Percentiles rank a stretch among this genome's conserved stretches.
phyloP scores from a whole-genome alignment of 306 rosid genomes.

The Malus sieversii region DNA sequence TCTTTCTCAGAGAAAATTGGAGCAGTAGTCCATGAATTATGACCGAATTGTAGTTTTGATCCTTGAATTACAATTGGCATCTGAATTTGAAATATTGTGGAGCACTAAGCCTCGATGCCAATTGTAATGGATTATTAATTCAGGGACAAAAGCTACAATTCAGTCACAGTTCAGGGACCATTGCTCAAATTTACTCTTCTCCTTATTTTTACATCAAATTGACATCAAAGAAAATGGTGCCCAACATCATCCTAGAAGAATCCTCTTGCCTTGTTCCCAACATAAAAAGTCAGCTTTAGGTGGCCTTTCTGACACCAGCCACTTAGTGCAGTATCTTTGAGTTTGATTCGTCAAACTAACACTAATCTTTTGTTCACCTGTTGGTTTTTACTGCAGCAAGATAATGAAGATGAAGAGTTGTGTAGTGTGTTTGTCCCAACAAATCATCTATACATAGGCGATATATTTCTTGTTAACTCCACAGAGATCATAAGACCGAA shows the following conservation, averaged over 20 bases:
- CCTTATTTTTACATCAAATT: not conserved
- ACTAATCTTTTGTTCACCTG: not conserved
- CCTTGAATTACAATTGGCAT: too few species aligned
- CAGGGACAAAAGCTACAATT: too few species aligned
- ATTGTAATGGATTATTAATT: too few species aligned
- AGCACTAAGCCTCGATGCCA: too few species aligned
- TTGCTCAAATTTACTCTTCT: too few species aligned
- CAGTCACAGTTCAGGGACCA: too few species aligned
- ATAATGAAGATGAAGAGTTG: constrained; percentile 75
- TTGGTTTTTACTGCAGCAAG: constrained; percentile 41
- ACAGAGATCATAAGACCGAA: constrained; percentile 80
- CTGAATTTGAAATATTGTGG: too few species aligned
- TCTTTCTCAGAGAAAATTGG: not conserved
- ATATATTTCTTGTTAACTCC: constrained; percentile 63
- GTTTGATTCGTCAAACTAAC: constrained; percentile 2
- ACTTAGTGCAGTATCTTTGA: not conserved
- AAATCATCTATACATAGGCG: constrained; percentile 85
- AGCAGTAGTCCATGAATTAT: too few species aligned
- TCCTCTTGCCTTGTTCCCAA: not conserved
- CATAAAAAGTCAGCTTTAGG: not conserved
- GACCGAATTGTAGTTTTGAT: too few species aligned
- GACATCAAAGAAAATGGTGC: not conserved
- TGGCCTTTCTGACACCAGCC: not conserved
- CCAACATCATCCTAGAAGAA: not conserved
- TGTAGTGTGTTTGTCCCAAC: constrained; percentile 92